Evolutionary conservation across 345 rosid species (phyloP).

Genomic region (Geranium rotundifolium): DNA sequence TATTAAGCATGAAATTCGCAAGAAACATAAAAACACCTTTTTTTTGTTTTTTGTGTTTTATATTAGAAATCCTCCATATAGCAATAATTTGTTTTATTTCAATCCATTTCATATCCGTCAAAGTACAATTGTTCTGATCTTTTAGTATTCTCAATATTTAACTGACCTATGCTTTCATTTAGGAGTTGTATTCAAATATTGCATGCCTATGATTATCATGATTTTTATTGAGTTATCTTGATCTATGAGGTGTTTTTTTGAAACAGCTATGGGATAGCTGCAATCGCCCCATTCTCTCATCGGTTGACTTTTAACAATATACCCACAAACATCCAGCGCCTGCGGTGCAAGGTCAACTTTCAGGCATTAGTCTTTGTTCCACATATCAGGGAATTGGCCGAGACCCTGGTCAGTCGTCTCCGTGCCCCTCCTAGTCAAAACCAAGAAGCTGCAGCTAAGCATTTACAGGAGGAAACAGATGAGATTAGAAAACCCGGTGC

Average conservation of each 20-base stretch:
- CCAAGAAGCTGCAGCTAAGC: constrained; percentile 22
- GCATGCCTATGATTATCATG: not conserved
- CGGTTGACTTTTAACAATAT: constrained; percentile 77
- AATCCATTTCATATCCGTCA: no score
- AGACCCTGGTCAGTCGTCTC: constrained; percentile 54
- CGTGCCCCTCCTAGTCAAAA: constrained; percentile 29
- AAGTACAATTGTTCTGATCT: not conserved
- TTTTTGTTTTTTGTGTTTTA: no score
- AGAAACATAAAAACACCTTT: not conserved
- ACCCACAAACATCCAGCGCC: constrained; percentile 55
- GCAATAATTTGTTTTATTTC: no score
- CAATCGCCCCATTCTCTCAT: constrained; percentile 93
- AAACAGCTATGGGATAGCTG: constrained; percentile 80
- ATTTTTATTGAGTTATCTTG: constrained; percentile 1
- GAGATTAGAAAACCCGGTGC: constrained; percentile 28
- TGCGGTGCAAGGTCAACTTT: constrained; percentile 94
- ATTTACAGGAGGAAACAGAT: constrained; percentile 23
- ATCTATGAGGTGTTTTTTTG: constrained; percentile 1
- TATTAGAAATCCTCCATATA: no score
- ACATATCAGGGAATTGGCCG: constrained; percentile 46
- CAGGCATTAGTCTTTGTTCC: constrained; percentile 67
- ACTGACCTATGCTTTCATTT: not conserved
- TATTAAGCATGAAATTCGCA: not conserved
- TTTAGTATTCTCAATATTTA: not conserved
- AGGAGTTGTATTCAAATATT: not conserved